Percentiles rank a stretch among this genome's conserved stretches.
These are phyloP conservation scores for Sporothrix mexicana DNA, from an alignment of 2,329 filamentous ascomycete species.

Conservation along the genomic window DNA sequence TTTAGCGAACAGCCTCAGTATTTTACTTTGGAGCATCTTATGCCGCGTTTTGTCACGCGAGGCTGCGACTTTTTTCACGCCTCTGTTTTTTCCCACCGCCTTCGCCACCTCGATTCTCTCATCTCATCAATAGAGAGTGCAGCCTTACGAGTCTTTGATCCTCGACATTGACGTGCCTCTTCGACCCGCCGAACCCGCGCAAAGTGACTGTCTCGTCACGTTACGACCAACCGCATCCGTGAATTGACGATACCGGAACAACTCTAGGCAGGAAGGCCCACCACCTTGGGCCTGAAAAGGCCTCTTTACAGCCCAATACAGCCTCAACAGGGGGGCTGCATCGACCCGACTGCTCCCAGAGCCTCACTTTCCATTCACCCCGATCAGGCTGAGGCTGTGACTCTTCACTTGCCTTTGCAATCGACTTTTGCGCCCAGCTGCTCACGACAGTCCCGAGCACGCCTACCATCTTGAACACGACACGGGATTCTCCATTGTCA, in stretches of 20 bases:
- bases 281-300: constrained; percentile 23
- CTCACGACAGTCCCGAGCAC: constrained; percentile 5
- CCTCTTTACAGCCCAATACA: background rate
- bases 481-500: background rate
- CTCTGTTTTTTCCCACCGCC: background rate
- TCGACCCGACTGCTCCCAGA: background rate
- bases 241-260: background rate
- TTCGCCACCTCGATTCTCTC: background rate
- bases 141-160: background rate
- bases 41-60: constrained; percentile 22
- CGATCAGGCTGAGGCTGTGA: background rate
- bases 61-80: constrained; percentile 1
- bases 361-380: constrained; percentile 14
- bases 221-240: background rate
- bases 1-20: background rate
- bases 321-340: no score
- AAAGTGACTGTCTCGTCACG: background rate
- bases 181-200: background rate
- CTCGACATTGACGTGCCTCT: background rate
- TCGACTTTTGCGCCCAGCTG: background rate
- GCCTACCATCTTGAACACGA: background rate
- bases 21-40: no score
- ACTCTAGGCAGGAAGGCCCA: background rate
- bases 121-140: background rate
- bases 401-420: background rate